A percentile compares a stretch with the other conserved stretches of the same genome.
These are phyloP conservation scores for Neocatenulostroma microsporum DNA, from an alignment of 2,329 filamentous ascomycete genomes.

Conservation along the genomic window DNA sequence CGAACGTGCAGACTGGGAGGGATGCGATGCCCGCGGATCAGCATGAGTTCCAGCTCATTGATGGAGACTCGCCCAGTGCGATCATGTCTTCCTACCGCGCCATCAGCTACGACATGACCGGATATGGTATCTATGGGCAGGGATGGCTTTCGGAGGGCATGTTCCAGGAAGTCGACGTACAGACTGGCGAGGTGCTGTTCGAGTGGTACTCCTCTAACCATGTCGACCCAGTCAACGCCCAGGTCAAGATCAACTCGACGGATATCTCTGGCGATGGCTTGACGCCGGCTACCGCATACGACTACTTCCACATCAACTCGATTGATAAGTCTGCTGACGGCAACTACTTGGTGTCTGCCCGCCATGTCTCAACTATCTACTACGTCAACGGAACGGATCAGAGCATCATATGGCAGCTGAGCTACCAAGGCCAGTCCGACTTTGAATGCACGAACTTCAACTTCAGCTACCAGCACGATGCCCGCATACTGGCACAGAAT, in stretches of 20 bases:
- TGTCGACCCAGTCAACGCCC: constrained; percentile 38
- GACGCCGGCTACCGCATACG: constrained; percentile 37
- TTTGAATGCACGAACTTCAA: constrained; percentile 19
- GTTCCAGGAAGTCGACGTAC: constrained; percentile 36
- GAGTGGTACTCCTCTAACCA: constrained; percentile 51
- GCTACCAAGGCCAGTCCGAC: constrained; percentile 9
- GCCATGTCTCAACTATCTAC: constrained; percentile 41
- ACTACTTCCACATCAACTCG: constrained; percentile 50
- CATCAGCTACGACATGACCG: constrained; percentile 35
- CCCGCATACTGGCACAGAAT: constrained; percentile 35
- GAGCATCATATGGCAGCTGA: constrained; percentile 43
- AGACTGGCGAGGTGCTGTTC: constrained; percentile 47
- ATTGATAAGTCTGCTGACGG: constrained; percentile 42
- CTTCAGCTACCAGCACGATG: constrained; percentile 46
- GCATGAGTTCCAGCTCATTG: constrained; percentile 40
- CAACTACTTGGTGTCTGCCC: constrained; percentile 47
- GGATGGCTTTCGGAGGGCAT: constrained; percentile 37
- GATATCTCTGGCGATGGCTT: constrained; percentile 35
- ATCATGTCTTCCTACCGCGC: constrained; percentile 20
- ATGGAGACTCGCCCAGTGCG: constrained; percentile 25
- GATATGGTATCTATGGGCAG: constrained; percentile 27
- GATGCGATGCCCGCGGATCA: constrained; percentile 30
- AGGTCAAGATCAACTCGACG: constrained; percentile 30
- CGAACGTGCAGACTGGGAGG: constrained; percentile 29
- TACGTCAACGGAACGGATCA: constrained; percentile 42